Evolutionary conservation across 805 yeast species (phyloP).

Genomic region (Candida tibetensis): DNA sequence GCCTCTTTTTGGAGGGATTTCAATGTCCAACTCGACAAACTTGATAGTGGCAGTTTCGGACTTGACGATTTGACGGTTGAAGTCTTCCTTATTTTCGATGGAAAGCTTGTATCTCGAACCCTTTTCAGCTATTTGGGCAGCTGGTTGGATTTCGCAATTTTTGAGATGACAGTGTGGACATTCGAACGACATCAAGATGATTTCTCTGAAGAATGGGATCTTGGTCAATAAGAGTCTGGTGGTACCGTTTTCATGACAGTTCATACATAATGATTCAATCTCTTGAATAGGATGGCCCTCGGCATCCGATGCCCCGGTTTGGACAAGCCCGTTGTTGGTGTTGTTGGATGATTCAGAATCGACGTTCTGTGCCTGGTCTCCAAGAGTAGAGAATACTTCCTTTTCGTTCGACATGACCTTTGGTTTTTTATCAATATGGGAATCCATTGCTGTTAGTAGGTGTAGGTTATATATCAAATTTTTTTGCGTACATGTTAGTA

Average conservation of each 20-base stretch:
- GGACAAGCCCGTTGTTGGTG: constrained; percentile 46
- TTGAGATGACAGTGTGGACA: constrained; percentile 94
- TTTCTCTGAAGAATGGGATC: constrained; percentile 89
- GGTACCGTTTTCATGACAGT: constrained; percentile 81
- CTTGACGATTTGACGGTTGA: constrained; percentile 88
- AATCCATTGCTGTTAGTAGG: constrained; percentile 5
- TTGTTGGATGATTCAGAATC: constrained; percentile 18
- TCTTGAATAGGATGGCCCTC: constrained; percentile 95
- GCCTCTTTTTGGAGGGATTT: constrained; percentile 93
- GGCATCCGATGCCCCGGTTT: constrained; percentile 77
- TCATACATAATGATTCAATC: constrained; percentile 93
- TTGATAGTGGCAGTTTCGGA: constrained; percentile 80
- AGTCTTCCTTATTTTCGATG: constrained; percentile 66
- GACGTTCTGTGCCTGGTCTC: constrained; percentile 38
- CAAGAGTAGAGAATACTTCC: constrained; percentile 30
- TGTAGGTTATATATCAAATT: background rate
- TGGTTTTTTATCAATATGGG: constrained; percentile 13
- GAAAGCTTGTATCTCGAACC: constrained; percentile 73
- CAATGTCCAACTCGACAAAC: constrained; percentile 83
- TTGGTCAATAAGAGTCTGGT: constrained; percentile 82
- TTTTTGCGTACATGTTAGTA: background rate
- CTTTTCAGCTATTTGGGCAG: constrained; percentile 84
- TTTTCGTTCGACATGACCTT: constrained; percentile 11
- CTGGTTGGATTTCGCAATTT: constrained; percentile 95
- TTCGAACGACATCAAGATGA: constrained; percentile 89